Base-by-base conservation (phyloP, 371 early-diverging fungal species). In the Rhizomucor miehei region DNA sequence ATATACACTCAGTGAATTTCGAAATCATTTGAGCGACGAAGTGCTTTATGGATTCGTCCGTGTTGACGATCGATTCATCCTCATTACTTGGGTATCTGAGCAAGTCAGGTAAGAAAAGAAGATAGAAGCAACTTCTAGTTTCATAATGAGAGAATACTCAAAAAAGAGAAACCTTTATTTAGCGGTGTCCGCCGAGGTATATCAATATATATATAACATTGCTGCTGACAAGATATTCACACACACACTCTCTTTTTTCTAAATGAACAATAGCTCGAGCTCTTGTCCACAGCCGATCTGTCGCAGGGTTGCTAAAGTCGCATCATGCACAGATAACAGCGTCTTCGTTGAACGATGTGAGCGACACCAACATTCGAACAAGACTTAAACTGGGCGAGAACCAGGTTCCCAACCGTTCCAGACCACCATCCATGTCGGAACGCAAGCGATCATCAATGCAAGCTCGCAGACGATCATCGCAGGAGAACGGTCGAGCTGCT, bases 111-210 rank as follows among this genome's bases (percentile, higher is more conserved):
- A 81, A 41, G 41, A 34, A 37, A 20, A 46, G 44, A 14, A 19
- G 3, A 19, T 14, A 3, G 41, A 4, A 24, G 12, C 41, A 37
- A 36, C 5, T 29, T 37, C 20, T 10, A 48, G 49, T 39, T 44
- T 59, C n/a, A n/a, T n/a, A n/a, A n/a, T n/a, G n/a, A n/a, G n/a
- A n/a, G n/a, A n/a, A n/a, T n/a, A n/a, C n/a, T n/a, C n/a, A n/a
- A n/a, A n/a, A n/a, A n/a, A n/a, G n/a, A n/a, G n/a, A n/a, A n/a
- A n/a, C n/a, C 13, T 46, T 56, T 41, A 17, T 34, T 24, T 56
- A 87, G 87, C 72, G 85, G 85, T 51, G 80, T 82, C 11, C 71
- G 80, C 52, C 69, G 85, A 79, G 81, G 81, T 81, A 76, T 47
- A 17, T n/a, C 23, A 38, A 13, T 3, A 50, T 35, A 36, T 36